A percentile compares a stretch with the other conserved stretches of the same genome.
phyloP scores from a whole-genome alignment of 805 yeast genomes.

The Diddensiella transvaalensis region DNA sequence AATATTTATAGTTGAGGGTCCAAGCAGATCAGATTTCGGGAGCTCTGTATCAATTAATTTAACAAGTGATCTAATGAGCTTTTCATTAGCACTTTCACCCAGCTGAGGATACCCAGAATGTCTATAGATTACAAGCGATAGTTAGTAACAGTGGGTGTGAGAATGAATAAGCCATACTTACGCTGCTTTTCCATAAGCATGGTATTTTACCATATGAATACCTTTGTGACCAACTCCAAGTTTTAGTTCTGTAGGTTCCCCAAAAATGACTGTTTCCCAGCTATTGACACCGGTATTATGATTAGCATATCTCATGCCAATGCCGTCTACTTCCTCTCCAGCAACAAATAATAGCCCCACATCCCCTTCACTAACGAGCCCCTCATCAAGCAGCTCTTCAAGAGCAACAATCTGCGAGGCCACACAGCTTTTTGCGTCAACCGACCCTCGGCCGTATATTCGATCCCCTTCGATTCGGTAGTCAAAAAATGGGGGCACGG shows the following conservation, averaged over 20 bases:
- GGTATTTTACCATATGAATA: conserved; percentile 39
- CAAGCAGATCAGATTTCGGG: conserved; percentile 53
- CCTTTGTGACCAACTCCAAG: conserved; percentile 73
- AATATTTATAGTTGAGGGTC: conserved; percentile 58
- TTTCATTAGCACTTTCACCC: conserved; percentile 60
- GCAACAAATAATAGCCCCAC: conserved; percentile 58
- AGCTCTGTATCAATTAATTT: conserved; percentile 42
- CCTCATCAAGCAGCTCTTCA: conserved; percentile 41
- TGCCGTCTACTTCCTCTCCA: conserved; percentile 68
- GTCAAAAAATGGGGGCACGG: conserved; percentile 64
- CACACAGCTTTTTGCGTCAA: conserved; percentile 70
- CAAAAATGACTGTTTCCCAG: conserved; percentile 65
- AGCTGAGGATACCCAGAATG: conserved; percentile 71
- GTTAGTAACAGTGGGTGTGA: neutral
- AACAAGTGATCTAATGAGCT: conserved; percentile 49
- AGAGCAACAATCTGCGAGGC: conserved; percentile 59
- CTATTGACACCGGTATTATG: conserved; percentile 36
- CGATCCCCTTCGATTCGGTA: conserved; percentile 45
- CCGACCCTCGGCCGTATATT: conserved; percentile 63
- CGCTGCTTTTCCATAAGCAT: conserved; percentile 53
- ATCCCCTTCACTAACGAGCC: conserved; percentile 54
- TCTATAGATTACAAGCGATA: neutral
- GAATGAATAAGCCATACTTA: too few species aligned
- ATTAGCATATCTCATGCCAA: conserved; percentile 54
- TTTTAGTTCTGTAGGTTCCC: conserved; percentile 71